phyloP scores from a whole-genome alignment of 2,329 filamentous ascomycete species.

The Cercospora berteroae region DNA sequence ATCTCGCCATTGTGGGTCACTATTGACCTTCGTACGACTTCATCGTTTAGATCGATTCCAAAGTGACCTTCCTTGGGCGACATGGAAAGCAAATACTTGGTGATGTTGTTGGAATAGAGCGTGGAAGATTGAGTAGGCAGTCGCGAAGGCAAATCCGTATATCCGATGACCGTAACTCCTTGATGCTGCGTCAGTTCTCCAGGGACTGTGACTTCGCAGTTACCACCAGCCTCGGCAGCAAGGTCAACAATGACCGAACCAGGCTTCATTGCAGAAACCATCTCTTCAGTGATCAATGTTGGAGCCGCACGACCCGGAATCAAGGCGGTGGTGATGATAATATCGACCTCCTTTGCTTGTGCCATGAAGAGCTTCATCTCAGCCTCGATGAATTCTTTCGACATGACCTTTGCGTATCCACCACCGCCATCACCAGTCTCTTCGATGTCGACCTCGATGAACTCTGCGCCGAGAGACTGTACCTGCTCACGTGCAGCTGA shows the following conservation, averaged over 20 bases:
- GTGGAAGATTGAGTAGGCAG: constrained; percentile 87
- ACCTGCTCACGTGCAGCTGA: constrained; percentile 86
- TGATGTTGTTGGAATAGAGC: constrained; percentile 90
- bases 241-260: constrained; percentile 86
- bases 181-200: constrained; percentile 67
- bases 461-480: constrained; percentile 84
- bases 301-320: constrained; percentile 83
- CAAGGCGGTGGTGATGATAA: constrained; percentile 88
- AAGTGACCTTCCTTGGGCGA: constrained; percentile 73
- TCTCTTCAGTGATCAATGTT: constrained; percentile 77
- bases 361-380: constrained; percentile 92
- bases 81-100: constrained; percentile 82
- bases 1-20: constrained; percentile 76
- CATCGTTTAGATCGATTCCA: constrained; percentile 75
- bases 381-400: constrained; percentile 85
- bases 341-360: constrained; percentile 83
- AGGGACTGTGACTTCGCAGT: constrained; percentile 77
- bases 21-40: constrained; percentile 81
- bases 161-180: constrained; percentile 67
- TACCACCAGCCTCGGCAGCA: constrained; percentile 82
- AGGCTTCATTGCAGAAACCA: constrained; percentile 82
- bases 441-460: constrained; percentile 79
- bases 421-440: constrained; percentile 83
- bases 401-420: constrained; percentile 92
- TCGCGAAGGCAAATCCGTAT: constrained; percentile 83